Percentiles rank a stretch among this genome's conserved stretches.
Evolutionary conservation across 1,284 basidiomycete species (phyloP).

Genomic region (Melanopsichium pennsylvanicum): DNA sequence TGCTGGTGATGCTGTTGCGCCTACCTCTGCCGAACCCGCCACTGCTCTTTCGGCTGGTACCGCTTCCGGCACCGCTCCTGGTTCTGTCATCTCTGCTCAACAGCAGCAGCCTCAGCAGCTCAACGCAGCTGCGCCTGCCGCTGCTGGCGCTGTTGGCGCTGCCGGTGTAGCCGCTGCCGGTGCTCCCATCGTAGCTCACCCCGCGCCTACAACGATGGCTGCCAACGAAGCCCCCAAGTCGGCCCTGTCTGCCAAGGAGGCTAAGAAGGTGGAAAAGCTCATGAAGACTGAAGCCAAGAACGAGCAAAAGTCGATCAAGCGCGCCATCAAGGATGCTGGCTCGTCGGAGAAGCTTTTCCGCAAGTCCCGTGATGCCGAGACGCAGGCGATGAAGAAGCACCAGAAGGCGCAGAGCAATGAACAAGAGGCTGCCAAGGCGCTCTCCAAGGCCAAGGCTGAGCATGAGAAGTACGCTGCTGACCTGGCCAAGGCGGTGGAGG

Average conservation of each 20-base stretch:
- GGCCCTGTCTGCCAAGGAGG: conserved; percentile 46
- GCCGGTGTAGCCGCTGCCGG: conserved; percentile 9
- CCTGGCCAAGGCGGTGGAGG: conserved; percentile 52
- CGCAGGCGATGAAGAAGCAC: conserved; percentile 54
- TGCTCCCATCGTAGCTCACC: conserved; percentile 9
- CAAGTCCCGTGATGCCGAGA: conserved; percentile 55
- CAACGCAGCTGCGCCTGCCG: conserved; percentile 16
- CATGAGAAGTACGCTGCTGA: conserved; percentile 53
- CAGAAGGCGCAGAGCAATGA: conserved; percentile 52
- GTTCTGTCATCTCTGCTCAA: conserved; percentile 4
- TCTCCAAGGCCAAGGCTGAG: conserved; percentile 50
- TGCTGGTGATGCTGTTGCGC: conserved; percentile 16
- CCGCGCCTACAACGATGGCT: conserved; percentile 23
- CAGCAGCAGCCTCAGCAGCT: conserved; percentile 17
- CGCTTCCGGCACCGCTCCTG: conserved; percentile 10
- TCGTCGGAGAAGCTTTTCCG: conserved; percentile 53
- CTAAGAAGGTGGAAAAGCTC: conserved; percentile 61
- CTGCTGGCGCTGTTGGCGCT: conserved; percentile 2
- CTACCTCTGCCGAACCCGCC: conserved; percentile 6
- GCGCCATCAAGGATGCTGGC: conserved; percentile 55
- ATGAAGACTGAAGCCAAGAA: conserved; percentile 59
- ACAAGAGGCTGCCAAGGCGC: conserved; percentile 56
- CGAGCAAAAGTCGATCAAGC: conserved; percentile 54
- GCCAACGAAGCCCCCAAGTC: conserved; percentile 23
- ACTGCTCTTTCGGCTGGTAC: conserved; percentile 1